These are phyloP conservation scores for Daldinia decipiens DNA, from an alignment of 495 filamentous ascomycete species.

Conservation along the genomic window DNA sequence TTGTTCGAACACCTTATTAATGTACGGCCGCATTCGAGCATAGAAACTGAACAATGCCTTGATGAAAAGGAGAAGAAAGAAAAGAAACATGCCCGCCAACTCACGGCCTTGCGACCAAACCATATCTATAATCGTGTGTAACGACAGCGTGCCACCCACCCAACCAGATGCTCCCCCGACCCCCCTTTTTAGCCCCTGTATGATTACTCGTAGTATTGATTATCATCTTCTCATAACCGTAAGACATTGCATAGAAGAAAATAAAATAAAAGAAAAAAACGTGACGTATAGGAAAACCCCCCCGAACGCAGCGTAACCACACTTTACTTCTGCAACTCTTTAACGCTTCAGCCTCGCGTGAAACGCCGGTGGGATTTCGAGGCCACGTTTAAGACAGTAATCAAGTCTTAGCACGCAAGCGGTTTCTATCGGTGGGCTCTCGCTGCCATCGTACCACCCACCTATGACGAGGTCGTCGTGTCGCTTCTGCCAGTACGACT, in stretches of 20 bases:
- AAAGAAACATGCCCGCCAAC: slow-evolving; percentile 12
- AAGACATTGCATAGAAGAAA: slow-evolving; percentile 20
- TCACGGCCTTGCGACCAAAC: slow-evolving; percentile 33
- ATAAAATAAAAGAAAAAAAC: neutral
- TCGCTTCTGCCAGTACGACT: slow-evolving; percentile 73
- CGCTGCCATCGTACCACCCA: slow-evolving; percentile 76
- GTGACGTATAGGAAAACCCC: slow-evolving; percentile 6
- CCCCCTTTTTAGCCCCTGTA: slow-evolving; percentile 20
- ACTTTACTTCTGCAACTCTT: neutral
- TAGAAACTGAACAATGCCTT: neutral
- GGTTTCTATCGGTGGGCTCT: slow-evolving; percentile 48
- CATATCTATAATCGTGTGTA: slow-evolving; percentile 32
- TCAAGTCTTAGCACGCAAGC: slow-evolving; percentile 38
- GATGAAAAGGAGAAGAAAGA: neutral
- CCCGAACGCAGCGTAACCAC: neutral
- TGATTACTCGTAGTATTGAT: slow-evolving; percentile 37
- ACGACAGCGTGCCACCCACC: slow-evolving; percentile 32
- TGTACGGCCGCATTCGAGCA: slow-evolving; percentile 2
- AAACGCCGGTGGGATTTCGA: slow-evolving; percentile 34
- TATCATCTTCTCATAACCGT: slow-evolving; percentile 36
- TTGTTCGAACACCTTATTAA: neutral
- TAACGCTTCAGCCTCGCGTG: slow-evolving; percentile 29
- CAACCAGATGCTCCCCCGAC: slow-evolving; percentile 37
- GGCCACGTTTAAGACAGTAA: slow-evolving; percentile 22
- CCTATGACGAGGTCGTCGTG: slow-evolving; percentile 71